Conservation (phyloP, 1,139 yeast species). For the Citeromyces hawaiiensis region DNA sequence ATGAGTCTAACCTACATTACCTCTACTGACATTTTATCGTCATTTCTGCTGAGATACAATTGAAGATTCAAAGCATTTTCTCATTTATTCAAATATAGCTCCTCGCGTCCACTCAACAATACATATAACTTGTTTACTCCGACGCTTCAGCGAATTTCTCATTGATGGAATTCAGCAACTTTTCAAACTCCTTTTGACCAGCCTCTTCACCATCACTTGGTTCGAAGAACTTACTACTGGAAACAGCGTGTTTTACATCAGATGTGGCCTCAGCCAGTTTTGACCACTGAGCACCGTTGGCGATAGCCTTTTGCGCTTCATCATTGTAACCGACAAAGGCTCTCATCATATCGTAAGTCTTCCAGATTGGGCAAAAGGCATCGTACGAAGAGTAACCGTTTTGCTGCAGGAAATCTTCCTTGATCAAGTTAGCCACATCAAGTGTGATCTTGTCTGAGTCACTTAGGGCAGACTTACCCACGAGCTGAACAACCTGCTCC, state of each 20-base stretch:
- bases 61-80: neutral
- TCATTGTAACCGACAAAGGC: conserved; percentile 83
- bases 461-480: conserved; percentile 94
- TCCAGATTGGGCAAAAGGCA: conserved; percentile 99
- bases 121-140: conserved; percentile 33
- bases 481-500: conserved; percentile 97
- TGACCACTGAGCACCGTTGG: conserved; percentile 91
- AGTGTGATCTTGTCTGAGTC: conserved; percentile 93
- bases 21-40: no score
- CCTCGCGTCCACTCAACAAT: neutral
- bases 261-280: conserved; percentile 79
- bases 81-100: neutral
- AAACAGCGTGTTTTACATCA: conserved; percentile 86
- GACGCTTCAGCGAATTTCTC: conserved; percentile 94
- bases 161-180: conserved; percentile 58
- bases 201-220: conserved; percentile 84
- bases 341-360: conserved; percentile 96
- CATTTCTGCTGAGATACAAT: no score
- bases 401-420: conserved; percentile 97
- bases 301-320: conserved; percentile 94
- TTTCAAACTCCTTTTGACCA: conserved; percentile 63
- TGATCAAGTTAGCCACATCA: conserved; percentile 82
- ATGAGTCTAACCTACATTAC: no score
- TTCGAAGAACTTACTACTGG: conserved; percentile 91
- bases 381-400: conserved; percentile 97